Evolutionary conservation across 2,329 filamentous ascomycete genomes (phyloP).

Genomic region (Tolypocladium album): DNA sequence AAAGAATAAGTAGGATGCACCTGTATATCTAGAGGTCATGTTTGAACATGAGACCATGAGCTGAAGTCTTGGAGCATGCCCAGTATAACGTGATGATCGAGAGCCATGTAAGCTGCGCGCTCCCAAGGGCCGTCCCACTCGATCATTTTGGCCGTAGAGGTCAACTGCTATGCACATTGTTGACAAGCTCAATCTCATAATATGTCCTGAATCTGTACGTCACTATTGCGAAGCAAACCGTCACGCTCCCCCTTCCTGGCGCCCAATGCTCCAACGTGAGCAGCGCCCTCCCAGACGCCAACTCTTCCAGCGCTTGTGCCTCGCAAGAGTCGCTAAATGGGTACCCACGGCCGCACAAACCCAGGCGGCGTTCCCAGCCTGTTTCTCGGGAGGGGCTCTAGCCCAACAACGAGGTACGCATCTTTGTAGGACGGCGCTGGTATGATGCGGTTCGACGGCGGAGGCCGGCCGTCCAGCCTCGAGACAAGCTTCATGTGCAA

Average conservation of each 20-base stretch:
- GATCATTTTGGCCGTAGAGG: neutral
- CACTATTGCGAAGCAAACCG: neutral
- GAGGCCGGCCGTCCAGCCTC: neutral
- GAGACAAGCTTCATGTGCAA: neutral
- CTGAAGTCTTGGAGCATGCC: neutral
- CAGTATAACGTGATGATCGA: neutral
- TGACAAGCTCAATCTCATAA: slow-evolving; percentile 1
- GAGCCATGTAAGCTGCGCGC: neutral
- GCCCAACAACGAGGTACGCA: neutral
- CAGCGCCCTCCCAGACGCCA: neutral
- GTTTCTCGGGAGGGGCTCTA: neutral
- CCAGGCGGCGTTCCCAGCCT: neutral
- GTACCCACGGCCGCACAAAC: neutral
- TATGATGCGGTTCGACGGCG: neutral
- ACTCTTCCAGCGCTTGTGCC: neutral
- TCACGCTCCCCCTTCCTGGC: neutral
- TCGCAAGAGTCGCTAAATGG: neutral
- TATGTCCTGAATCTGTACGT: slow-evolving; percentile 2
- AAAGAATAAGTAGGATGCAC: neutral
- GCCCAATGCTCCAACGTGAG: neutral
- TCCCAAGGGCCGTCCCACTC: neutral
- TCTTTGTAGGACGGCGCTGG: neutral
- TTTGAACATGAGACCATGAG: neutral
- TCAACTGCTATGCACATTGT: neutral
- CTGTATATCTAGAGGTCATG: neutral